Evolutionary conservation across 345 rosid species (phyloP), one percentile per base, ranked within the genome.

Genomic region (Camelina hispida): DNA sequence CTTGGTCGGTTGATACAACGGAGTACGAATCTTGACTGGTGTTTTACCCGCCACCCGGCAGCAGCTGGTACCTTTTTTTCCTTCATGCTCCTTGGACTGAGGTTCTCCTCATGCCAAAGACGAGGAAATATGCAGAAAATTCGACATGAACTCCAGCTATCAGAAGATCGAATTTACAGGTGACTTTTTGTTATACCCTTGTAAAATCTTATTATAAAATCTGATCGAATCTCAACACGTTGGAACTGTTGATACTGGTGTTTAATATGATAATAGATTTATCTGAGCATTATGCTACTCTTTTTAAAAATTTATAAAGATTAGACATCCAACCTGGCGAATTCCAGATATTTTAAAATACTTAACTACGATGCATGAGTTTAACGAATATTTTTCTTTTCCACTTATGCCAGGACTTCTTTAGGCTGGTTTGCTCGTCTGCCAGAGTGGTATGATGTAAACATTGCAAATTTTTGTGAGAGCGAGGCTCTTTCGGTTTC

Each of bases 51-150:
- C 59, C 97, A 91, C 82, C 98, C 98, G 37, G 96, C 92, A 54
- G 97, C 96, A 22, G 75, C 93, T 68, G 98, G 98, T 66, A 89
- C 93, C 60, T 93, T 93, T 77, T 93, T 91, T 78, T 87, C 97
- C 44, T 56, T 88, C 73, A 89, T 93, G 98, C 93, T 87, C 81
- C 89, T 93, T 68, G 98, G 98, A 66, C 88, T 93, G 63, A 93
- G 88, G 87, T 91, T 87, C 78, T 91, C 93, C 79, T 80, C 92
- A 7, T 88, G 93, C 82, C 87, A 89, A 75, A 81, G 81, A 62
- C 89, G 87, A 76, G 87, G 90, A 40, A 89, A 91, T 74, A 71
- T 87, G 81, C 91, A 81, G 79, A 88, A 84, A 80, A 87, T 87
- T 42, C 89, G 83, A 85, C 48, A 75, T 48, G 97, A 88, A 68